Evolutionary conservation across 345 rosid genomes (phyloP).

Genomic region (Euphorbia tirucalli): DNA sequence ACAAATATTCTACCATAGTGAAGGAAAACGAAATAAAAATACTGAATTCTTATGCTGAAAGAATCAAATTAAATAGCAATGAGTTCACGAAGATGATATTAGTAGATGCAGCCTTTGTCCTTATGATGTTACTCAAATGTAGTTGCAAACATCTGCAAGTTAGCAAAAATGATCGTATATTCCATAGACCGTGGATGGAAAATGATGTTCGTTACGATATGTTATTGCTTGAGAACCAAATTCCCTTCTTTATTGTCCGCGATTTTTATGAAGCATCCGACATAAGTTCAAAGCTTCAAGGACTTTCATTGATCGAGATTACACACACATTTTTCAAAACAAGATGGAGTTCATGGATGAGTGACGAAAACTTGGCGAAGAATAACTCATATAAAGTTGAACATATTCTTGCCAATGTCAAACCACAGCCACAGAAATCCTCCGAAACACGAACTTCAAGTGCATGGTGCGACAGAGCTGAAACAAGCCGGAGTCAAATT

Average conservation of each 20-base stretch:
- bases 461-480: background rate
- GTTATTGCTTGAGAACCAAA: slow-evolving; percentile 28
- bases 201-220: background rate
- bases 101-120: no score
- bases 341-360: background rate
- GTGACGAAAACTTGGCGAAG: background rate
- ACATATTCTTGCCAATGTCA: slow-evolving; percentile 12
- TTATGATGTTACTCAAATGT: slow-evolving; percentile 4
- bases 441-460: background rate
- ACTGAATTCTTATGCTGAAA: background rate
- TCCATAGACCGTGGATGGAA: slow-evolving; percentile 7
- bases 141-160: no score
- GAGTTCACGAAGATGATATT: no score
- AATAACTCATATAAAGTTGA: background rate
- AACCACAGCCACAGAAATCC: background rate
- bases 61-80: background rate
- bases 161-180: slow-evolving; percentile 7
- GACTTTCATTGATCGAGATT: background rate
- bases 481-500: no score
- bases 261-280: background rate
- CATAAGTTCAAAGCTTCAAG: background rate
- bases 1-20: background rate
- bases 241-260: slow-evolving; percentile 25
- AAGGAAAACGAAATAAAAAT: background rate
- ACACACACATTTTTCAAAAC: background rate